Evolutionary conservation across 2,329 filamentous ascomycete genomes (phyloP).

Genomic region (Graphilbum ipis-grandicollis): DNA sequence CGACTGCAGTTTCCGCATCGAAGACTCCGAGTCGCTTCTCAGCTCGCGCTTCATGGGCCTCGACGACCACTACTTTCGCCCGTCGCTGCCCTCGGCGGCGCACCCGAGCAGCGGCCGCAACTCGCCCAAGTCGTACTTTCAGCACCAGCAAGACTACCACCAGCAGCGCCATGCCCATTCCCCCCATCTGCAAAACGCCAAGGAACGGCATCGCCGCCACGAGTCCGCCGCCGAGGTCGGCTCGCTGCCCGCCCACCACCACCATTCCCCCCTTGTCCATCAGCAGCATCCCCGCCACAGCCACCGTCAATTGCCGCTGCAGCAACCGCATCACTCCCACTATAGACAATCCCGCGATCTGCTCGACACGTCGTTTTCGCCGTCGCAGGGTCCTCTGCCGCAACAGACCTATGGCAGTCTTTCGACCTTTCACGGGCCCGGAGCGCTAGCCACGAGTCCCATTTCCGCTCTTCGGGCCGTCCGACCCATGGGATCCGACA

Average conservation of each 20-base stretch:
- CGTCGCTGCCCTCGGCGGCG: slow-evolving; percentile 38
- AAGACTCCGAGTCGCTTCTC: slow-evolving; percentile 76
- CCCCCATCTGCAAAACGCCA: too few relatives aligned
- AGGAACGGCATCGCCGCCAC: slow-evolving; percentile 14
- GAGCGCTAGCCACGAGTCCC: slow-evolving; percentile 63
- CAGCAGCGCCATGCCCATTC: background rate
- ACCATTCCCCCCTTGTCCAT: too few relatives aligned
- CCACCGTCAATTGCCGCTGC: too few relatives aligned
- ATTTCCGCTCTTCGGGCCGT: slow-evolving; percentile 66
- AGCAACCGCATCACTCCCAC: too few relatives aligned
- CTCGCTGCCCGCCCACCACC: slow-evolving; percentile 45
- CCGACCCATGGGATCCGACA: slow-evolving; percentile 41
- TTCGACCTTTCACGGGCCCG: slow-evolving; percentile 76
- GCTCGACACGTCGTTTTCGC: too few relatives aligned
- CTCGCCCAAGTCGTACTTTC: background rate
- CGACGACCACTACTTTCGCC: slow-evolving; percentile 74
- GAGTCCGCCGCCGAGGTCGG: slow-evolving; percentile 34
- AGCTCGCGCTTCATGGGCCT: slow-evolving; percentile 88
- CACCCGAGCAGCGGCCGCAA: slow-evolving; percentile 4
- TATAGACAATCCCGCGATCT: too few relatives aligned
- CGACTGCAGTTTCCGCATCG: slow-evolving; percentile 79
- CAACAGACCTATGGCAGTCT: slow-evolving; percentile 75
- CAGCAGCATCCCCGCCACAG: too few relatives aligned
- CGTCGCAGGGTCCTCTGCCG: slow-evolving; percentile 25
- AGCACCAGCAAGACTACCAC: background rate